A percentile compares a stretch with the other conserved stretches of the same genome.
Conservation (phyloP, 371 early-diverging fungal species). For the Actinomortierella ambigua region DNA sequence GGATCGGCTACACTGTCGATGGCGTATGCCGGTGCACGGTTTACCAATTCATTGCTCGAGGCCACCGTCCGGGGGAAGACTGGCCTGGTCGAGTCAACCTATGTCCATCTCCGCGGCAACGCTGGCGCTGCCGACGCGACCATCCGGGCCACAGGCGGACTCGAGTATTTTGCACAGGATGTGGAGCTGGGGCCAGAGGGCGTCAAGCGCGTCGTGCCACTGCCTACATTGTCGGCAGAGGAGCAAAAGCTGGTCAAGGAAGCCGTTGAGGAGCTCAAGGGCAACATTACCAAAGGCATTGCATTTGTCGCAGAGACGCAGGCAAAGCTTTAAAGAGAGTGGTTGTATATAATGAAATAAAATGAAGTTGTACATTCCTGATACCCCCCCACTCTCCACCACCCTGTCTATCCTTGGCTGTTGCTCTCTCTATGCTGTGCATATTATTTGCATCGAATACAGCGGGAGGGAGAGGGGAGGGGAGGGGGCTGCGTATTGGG, state of each 20-base stretch:
- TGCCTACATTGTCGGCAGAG: constrained; percentile 83
- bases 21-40: constrained; percentile 97
- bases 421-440: too few species aligned
- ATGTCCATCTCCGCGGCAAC: constrained; percentile 71
- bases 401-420: too few species aligned
- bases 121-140: constrained; percentile 48
- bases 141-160: constrained; percentile 55
- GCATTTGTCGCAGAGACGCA: constrained; percentile 50
- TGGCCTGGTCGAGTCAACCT: constrained; percentile 93
- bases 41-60: constrained; percentile 89
- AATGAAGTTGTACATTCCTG: too few species aligned
- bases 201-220: constrained; percentile 84
- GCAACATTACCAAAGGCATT: constrained; percentile 88
- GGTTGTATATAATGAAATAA: too few species aligned
- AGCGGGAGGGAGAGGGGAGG: too few species aligned
- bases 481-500: too few species aligned
- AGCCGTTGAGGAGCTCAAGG: constrained; percentile 90
- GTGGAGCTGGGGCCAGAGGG: constrained; percentile 95
- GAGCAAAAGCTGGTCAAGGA: constrained; percentile 87
- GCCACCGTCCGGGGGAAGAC: constrained; percentile 84
- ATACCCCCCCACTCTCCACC: too few species aligned
- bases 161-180: constrained; percentile 95
- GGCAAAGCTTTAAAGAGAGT: too few species aligned
- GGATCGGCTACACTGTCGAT: constrained; percentile 98
- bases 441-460: too few species aligned